Evolutionary conservation across 2,329 filamentous ascomycete genomes (phyloP), one percentile per base, ranked within the genome.

Genomic region (Aspergillus sp.): DNA sequence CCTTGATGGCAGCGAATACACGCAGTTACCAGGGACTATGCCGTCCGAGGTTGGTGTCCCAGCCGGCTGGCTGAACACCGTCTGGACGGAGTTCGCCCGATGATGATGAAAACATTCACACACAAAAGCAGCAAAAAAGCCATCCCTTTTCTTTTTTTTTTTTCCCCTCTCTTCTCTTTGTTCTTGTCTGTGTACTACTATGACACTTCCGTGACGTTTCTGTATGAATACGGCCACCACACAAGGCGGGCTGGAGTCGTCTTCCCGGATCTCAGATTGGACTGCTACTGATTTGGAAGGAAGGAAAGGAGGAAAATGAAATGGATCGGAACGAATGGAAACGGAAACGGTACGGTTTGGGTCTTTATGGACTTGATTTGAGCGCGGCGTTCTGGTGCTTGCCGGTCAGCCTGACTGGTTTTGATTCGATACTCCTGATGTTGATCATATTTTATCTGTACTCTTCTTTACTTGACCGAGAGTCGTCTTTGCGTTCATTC

Each of bases 1-100:
- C 61, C 61, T 78, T 2, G 74, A 77, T 31, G 76, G 75, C 17
- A 68, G 71, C 50, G 74, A 76, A 31, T 74, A 68, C 65, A 67
- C 71, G 11, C 72, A 74, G 47, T 61, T 71, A 9, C 67, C 71
- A 6, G 57, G 64, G 13, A 67, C 68, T n/a, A 64, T 68, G 25
- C 68, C 71, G 7, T 73, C 71, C 1, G 75, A 76, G 54, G 65
- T 73, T 7, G 74, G 74, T 7, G 66, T 72, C 31, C 72, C 74
- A 1, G 55, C 69, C 15, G 75, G 76, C 19, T 78, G 76, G 76
- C 60, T 78, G 25, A 76, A 70, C 61, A 68, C 73, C 0, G 65
- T 78, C 2, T 78, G 76, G 76, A 65, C 67, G 7, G 72, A 74
- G 17, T 73, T 74, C 31, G 23, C 61, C n/a, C 69, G 71, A 30